Conservation (phyloP, 2,329 filamentous ascomycete species). For the Pestalotiopsis fici region DNA sequence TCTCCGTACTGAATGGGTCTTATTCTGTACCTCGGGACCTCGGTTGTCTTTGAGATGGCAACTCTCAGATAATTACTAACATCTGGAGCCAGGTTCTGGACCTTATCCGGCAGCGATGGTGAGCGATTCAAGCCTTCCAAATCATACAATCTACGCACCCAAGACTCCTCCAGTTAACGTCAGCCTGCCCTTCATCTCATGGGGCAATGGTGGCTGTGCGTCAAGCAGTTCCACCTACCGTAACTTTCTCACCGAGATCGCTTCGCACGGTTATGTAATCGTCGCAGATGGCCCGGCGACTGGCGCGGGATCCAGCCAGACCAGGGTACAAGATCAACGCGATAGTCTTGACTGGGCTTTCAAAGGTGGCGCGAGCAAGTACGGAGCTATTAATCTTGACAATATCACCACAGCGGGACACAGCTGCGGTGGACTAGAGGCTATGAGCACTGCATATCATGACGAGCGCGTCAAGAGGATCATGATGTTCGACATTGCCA, state of each 20-base stretch:
- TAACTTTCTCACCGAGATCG: conserved; percentile 23
- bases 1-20: too few relatives aligned
- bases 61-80: background rate
- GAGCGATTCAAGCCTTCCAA: conserved; percentile 15
- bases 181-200: conserved; percentile 19
- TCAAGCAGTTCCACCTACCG: conserved; percentile 17
- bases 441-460: conserved; percentile 18
- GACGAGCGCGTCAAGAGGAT: conserved; percentile 19
- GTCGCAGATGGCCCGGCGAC: conserved; percentile 17
- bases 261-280: conserved; percentile 23
- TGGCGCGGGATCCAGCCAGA: conserved; percentile 15
- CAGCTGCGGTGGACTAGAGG: conserved; percentile 21
- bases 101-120: conserved; percentile 19
- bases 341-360: conserved; percentile 18
- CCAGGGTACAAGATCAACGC: conserved; percentile 14
- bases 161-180: conserved; percentile 13
- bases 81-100: conserved; percentile 12
- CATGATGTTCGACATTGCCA: conserved; percentile 20
- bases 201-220: conserved; percentile 23
- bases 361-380: conserved; percentile 17
- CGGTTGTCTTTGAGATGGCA: too few relatives aligned
- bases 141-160: conserved; percentile 22
- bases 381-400: conserved; percentile 19
- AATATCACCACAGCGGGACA: conserved; percentile 24
- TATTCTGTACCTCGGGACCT: background rate